Conservation (phyloP, 2,329 filamentous ascomycete species). For the Calonectria naviculata region DNA sequence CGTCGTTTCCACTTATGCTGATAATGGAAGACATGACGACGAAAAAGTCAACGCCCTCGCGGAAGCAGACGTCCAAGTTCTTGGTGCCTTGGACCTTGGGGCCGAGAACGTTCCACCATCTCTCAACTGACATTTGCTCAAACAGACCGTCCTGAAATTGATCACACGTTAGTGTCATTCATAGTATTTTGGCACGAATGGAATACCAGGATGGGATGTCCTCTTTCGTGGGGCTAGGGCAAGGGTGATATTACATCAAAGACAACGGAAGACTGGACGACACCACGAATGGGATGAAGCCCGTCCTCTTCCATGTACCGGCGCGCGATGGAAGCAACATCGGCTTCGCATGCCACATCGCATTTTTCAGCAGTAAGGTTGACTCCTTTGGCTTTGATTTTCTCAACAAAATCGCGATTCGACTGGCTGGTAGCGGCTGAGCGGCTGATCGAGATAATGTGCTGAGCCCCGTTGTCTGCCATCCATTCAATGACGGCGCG, state of each 20-base stretch:
- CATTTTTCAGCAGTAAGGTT: neutral
- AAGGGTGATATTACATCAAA: neutral
- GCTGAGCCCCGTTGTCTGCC: neutral
- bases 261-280: neutral
- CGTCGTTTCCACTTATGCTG: neutral
- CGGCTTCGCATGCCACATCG: neutral
- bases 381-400: neutral
- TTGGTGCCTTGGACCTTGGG: neutral
- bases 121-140: neutral
- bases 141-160: neutral
- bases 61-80: neutral
- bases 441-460: neutral
- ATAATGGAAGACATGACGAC: neutral
- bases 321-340: neutral
- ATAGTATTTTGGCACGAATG: neutral
- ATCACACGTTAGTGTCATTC: neutral
- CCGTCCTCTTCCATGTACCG: neutral
- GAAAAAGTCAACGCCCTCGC: neutral
- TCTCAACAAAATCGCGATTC: neutral
- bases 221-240: neutral
- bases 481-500: neutral
- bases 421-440: neutral
- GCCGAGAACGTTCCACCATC: neutral
- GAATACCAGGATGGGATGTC: neutral
- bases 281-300: neutral